Evolutionary conservation across 768 basidiomycete species (phyloP), one percentile per base, ranked within the genome.

Genomic region (Pleurotus sapidus): DNA sequence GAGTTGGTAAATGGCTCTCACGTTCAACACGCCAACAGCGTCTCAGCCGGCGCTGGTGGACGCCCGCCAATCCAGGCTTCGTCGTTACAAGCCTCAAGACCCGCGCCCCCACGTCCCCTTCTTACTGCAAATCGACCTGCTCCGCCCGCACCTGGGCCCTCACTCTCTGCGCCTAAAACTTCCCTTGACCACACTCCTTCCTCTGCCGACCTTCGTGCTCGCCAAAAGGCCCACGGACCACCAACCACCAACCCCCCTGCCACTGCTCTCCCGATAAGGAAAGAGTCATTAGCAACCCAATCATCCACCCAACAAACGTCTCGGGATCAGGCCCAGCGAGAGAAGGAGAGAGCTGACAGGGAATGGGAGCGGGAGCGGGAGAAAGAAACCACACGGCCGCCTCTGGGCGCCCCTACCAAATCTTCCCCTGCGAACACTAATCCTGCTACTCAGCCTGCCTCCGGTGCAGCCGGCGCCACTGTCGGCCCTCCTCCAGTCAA

Each of bases 81-180:
- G 17, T 65, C 72, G 5, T 74, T 79, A 14, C 83, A 86, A 57
- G 75, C 86, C 5, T 78, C 78, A 3, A 77, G 91, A 11, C 81
- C 90, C 3, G 85, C 89, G 0, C 89, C 89, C 18, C 80, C 87
- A 2, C 79, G 88, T 3, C 89, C 91, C 0, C 69, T 84, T 5
- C 76, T 87, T 59, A 77, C 82, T 15, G 81, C 76, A 17, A 79
- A 73, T 39, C 76, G 83, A 0, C 77, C 84, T 9, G 78, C 84
- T 5, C 85, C 87, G 1, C 70, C 80, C 6, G 70, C 78, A 7
- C 77, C 83, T 1, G 72, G 71, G 27, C 55, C 65, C 9, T 57
- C 60, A 42, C 63, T 61, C 12, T 59, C 62, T 3, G 57, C 60
- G 62, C 67, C 39, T 62, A 71, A 23, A 45, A 63, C 55, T 38